A percentile compares a stretch with the other conserved stretches of the same genome.
Evolutionary conservation across 2,329 filamentous ascomycete species (phyloP).

Genomic region (Blastomyces silverae): DNA sequence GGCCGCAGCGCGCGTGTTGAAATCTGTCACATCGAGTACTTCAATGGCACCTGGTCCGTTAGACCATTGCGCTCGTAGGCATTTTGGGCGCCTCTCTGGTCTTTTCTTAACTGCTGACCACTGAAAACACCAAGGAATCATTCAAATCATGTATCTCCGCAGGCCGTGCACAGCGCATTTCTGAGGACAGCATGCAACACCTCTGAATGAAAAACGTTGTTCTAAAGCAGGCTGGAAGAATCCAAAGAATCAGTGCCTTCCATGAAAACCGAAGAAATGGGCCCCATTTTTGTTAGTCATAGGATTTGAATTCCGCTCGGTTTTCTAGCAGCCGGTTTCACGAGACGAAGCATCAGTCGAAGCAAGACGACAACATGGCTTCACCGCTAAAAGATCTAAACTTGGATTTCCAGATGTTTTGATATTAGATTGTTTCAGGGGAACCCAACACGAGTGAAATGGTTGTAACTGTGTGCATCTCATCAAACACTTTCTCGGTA

Average conservation of each 20-base stretch:
- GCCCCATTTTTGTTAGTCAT: neutral
- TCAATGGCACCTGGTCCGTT: too few relatives aligned
- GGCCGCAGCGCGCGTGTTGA: too few relatives aligned
- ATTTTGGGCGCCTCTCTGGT: neutral
- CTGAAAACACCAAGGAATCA: neutral
- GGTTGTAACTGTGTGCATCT: neutral
- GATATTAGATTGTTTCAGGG: neutral
- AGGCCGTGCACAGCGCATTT: neutral
- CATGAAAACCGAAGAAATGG: neutral
- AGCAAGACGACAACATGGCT: neutral
- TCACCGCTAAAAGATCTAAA: neutral
- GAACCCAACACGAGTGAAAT: neutral
- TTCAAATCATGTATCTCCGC: neutral
- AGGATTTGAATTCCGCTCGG: neutral
- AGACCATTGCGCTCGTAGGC: too few relatives aligned
- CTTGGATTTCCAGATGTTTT: neutral
- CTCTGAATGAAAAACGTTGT: too few relatives aligned
- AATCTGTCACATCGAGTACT: too few relatives aligned
- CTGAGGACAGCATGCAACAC: neutral
- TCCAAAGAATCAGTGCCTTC: neutral
- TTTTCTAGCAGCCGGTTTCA: neutral
- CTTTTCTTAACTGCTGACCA: neutral
- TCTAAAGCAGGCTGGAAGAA: neutral
- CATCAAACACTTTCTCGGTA: neutral
- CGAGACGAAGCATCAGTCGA: neutral